These are phyloP conservation scores for Vicia faba DNA, from an alignment of 306 rosid genomes.

Conservation along the genomic window DNA sequence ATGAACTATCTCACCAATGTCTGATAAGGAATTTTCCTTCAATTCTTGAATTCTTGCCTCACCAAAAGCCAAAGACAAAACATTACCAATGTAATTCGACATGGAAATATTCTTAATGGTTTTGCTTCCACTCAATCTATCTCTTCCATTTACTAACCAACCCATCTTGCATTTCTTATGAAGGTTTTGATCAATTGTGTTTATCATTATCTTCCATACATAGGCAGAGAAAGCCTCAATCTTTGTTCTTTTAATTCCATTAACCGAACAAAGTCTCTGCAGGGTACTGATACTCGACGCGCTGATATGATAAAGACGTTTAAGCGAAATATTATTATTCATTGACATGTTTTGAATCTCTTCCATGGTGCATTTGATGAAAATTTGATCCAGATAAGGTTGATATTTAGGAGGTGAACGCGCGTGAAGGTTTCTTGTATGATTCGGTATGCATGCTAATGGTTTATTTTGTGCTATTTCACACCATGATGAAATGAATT, in stretches of 20 bases:
- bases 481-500: slow-evolving; percentile 69
- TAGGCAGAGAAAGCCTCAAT: slow-evolving; percentile 86
- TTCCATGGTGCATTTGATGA: slow-evolving; percentile 67
- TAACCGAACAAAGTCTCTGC: slow-evolving; percentile 58
- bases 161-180: slow-evolving; percentile 73
- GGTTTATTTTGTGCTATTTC: slow-evolving; percentile 61
- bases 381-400: slow-evolving; percentile 65
- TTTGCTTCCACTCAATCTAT: slow-evolving; percentile 38
- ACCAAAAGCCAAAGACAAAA: slow-evolving; percentile 64
- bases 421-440: slow-evolving; percentile 54
- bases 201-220: slow-evolving; percentile 70
- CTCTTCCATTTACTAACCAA: slow-evolving; percentile 80
- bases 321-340: slow-evolving; percentile 40
- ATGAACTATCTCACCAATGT: slow-evolving; percentile 52
- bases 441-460: slow-evolving; percentile 58
- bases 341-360: slow-evolving; percentile 69
- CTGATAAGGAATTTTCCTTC: slow-evolving; percentile 51
- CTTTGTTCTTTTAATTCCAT: slow-evolving; percentile 62
- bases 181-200: slow-evolving; percentile 43
- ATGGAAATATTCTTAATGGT: slow-evolving; percentile 29
- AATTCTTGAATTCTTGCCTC: slow-evolving; percentile 61
- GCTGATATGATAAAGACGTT: slow-evolving; percentile 65
- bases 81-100: slow-evolving; percentile 83
- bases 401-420: slow-evolving; percentile 66
- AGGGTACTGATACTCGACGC: slow-evolving; percentile 55